Conservation (phyloP, 306 rosid genomes). For the Casuarina equisetifolia region DNA sequence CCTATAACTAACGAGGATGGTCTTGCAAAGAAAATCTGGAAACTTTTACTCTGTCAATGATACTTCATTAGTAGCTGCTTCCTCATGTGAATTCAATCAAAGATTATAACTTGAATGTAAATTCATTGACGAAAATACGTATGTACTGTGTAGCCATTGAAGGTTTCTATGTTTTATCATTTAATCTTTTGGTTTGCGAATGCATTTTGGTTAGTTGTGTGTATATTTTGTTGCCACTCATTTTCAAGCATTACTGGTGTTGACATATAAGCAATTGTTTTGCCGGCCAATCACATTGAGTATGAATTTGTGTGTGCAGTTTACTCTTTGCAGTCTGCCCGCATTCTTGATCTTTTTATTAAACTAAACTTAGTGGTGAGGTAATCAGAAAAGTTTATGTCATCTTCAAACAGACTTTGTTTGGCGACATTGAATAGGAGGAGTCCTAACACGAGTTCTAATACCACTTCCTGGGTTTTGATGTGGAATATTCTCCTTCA, state of each 20-base stretch:
- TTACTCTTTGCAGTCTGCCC: background rate
- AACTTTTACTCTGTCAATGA: background rate
- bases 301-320: background rate
- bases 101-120: no score
- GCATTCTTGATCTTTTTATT: background rate
- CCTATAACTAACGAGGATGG: background rate
- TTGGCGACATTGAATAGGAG: background rate
- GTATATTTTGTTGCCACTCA: background rate
- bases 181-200: background rate
- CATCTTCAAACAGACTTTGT: background rate
- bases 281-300: background rate
- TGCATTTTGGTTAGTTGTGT: background rate
- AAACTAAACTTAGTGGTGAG: background rate
- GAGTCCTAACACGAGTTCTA: background rate
- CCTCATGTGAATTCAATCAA: background rate
- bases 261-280: background rate
- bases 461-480: background rate
- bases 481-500: background rate
- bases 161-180: background rate
- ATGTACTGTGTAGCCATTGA: background rate
- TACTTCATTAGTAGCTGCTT: background rate
- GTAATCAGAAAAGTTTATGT: background rate
- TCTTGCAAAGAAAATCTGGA: background rate
- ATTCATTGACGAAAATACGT: background rate
- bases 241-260: background rate